These are phyloP conservation scores for Heimioporus retisporus DNA, from an alignment of 1,284 basidiomycete species.

Conservation along the genomic window DNA sequence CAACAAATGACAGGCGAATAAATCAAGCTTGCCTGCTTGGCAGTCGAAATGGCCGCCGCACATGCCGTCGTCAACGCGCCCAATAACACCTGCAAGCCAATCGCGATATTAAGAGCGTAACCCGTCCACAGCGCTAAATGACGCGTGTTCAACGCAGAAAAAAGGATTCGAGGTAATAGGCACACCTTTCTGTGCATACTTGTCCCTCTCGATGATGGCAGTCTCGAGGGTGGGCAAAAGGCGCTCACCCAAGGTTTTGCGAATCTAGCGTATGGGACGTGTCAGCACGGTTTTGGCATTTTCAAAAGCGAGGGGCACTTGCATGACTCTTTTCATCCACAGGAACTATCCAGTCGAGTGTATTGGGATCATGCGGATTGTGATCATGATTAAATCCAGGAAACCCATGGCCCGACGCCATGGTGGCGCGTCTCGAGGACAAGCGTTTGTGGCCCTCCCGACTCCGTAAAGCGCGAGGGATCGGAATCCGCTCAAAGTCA, in stretches of 20 bases:
- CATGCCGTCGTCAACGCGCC: slow-evolving; percentile 76
- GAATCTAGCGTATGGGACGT: slow-evolving; percentile 24
- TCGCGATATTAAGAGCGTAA: slow-evolving; percentile 63
- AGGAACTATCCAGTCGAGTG: slow-evolving; percentile 42
- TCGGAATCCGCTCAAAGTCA: slow-evolving; percentile 20
- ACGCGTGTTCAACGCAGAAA: background rate
- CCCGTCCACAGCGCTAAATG: slow-evolving; percentile 57
- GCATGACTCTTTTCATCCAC: slow-evolving; percentile 32
- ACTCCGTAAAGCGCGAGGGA: slow-evolving; percentile 14
- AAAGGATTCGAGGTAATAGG: background rate
- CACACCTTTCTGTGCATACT: slow-evolving; percentile 51
- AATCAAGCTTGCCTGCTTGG: slow-evolving; percentile 46
- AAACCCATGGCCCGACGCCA: background rate
- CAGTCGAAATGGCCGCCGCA: slow-evolving; percentile 56
- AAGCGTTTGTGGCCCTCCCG: slow-evolving; percentile 27
- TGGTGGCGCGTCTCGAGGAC: slow-evolving; percentile 17
- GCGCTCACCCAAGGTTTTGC: slow-evolving; percentile 53
- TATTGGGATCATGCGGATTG: slow-evolving; percentile 8
- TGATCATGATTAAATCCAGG: background rate
- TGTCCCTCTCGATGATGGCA: slow-evolving; percentile 52
- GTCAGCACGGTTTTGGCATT: background rate
- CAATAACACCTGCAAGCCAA: slow-evolving; percentile 67
- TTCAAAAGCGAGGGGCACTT: slow-evolving; percentile 3
- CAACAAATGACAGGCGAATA: background rate
- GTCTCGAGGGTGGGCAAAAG: slow-evolving; percentile 55